phyloP scores from a whole-genome alignment of 139 green algal genomes.

The Ulvella scutata region DNA sequence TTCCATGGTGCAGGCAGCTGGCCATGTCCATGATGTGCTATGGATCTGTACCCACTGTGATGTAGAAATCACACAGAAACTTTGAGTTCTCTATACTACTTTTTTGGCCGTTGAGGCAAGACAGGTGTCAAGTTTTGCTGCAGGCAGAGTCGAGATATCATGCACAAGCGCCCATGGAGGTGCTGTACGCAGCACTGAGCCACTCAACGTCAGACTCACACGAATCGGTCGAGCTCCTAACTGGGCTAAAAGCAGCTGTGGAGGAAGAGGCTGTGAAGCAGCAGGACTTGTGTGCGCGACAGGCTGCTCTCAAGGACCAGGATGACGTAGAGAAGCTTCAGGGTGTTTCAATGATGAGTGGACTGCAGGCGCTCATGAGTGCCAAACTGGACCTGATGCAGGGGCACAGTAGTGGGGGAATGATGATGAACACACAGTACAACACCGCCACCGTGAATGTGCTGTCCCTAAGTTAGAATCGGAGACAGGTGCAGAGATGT shows the following conservation, averaged over 20 bases:
- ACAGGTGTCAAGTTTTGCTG: neutral
- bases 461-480: neutral
- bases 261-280: neutral
- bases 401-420: neutral
- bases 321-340: neutral
- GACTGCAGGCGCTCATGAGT: neutral
- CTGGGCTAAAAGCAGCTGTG: no score
- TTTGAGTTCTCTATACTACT: neutral
- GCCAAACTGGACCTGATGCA: neutral
- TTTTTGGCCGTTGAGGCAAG: neutral
- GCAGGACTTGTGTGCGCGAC: neutral
- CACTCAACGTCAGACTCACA: neutral
- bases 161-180: neutral
- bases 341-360: neutral
- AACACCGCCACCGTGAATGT: neutral
- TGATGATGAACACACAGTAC: neutral
- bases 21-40: neutral
- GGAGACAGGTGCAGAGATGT: neutral
- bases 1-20: neutral
- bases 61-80: neutral
- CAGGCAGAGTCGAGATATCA: neutral
- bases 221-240: neutral
- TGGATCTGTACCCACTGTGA: neutral
- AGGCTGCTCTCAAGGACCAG: neutral
- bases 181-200: neutral